Conservation (phyloP, 2,329 filamentous ascomycete species). For the Aspergillus quadrilineatus region DNA sequence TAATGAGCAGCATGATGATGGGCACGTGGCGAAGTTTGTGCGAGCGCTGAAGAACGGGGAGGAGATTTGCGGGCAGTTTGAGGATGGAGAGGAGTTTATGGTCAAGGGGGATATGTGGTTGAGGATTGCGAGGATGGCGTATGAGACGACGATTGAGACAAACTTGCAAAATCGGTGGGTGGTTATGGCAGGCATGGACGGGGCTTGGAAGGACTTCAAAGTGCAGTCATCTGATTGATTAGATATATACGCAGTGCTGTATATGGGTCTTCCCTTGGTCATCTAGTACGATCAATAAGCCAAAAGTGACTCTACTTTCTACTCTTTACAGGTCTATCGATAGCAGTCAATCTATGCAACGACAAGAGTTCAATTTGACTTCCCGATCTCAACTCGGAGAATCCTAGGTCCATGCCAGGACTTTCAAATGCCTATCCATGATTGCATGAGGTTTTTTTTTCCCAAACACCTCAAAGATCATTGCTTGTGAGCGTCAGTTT, state of each 20-base stretch:
- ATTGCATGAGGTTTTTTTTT: too few relatives aligned
- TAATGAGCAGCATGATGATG: constrained; percentile 13
- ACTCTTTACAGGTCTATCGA: too few relatives aligned
- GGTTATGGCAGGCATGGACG: constrained; percentile 6
- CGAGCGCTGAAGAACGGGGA: constrained; percentile 11
- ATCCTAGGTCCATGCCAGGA: too few relatives aligned
- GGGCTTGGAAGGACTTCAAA: neutral
- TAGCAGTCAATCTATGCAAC: too few relatives aligned
- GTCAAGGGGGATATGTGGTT: constrained; percentile 12
- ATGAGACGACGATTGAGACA: constrained; percentile 4
- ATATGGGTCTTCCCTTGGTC: too few relatives aligned
- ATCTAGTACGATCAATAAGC: too few relatives aligned
- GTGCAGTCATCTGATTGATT: neutral
- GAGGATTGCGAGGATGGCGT: constrained; percentile 10
- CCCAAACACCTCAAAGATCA: too few relatives aligned
- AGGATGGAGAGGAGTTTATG: neutral
- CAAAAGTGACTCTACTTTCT: too few relatives aligned
- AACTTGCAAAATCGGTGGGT: constrained; percentile 1
- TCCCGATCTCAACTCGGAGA: too few relatives aligned
- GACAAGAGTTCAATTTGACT: too few relatives aligned
- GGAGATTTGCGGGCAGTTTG: constrained; percentile 7
- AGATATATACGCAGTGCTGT: neutral
- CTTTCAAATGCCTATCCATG: too few relatives aligned
- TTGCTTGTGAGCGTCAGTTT: too few relatives aligned
- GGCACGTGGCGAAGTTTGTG: constrained; percentile 12